Percentiles rank a stretch among this genome's conserved stretches.
phyloP scores from a whole-genome alignment of 2,329 filamentous ascomycete species.

The Paraconiothyrium sp. region DNA sequence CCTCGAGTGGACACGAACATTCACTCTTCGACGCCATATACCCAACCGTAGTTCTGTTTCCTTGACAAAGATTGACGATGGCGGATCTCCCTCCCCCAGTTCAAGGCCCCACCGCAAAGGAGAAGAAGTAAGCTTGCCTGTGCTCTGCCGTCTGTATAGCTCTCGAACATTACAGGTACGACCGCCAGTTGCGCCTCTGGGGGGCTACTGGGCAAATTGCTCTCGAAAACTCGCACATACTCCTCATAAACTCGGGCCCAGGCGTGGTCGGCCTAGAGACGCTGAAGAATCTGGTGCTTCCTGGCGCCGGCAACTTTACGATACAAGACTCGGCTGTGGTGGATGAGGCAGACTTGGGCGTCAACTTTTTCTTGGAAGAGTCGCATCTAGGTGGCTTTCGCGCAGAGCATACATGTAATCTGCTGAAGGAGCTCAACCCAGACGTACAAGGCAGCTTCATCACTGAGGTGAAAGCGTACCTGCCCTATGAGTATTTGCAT shows the following conservation, averaged over 20 bases:
- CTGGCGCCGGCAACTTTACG: conserved; percentile 89
- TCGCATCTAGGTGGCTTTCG: conserved; percentile 78
- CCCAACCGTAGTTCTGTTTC: background rate
- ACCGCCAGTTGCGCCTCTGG: conserved; percentile 94
- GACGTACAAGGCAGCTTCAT: conserved; percentile 83
- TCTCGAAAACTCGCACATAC: conserved; percentile 88
- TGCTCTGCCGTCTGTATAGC: conserved; percentile 17
- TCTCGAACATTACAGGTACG: conserved; percentile 70
- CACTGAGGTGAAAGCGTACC: conserved; percentile 58
- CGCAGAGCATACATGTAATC: conserved; percentile 78
- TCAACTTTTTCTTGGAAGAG: conserved; percentile 96
- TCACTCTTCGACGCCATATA: background rate
- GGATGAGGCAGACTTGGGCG: conserved; percentile 83
- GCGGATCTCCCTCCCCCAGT: conserved; percentile 50
- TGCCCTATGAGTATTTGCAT: background rate
- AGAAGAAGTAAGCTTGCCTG: conserved; percentile 58
- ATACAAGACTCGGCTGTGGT: conserved; percentile 85
- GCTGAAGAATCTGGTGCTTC: conserved; percentile 95
- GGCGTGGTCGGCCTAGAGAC: conserved; percentile 90
- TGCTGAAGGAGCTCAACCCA: conserved; percentile 88
- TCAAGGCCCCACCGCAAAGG: conserved; percentile 54
- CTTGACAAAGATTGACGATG: conserved; percentile 32
- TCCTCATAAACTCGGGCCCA: conserved; percentile 86
- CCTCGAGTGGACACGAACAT: background rate
- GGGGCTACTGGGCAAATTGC: conserved; percentile 90